These are phyloP conservation scores for Coemansia pectinata DNA, from an alignment of 192 early-diverging fungal species.

Conservation along the genomic window DNA sequence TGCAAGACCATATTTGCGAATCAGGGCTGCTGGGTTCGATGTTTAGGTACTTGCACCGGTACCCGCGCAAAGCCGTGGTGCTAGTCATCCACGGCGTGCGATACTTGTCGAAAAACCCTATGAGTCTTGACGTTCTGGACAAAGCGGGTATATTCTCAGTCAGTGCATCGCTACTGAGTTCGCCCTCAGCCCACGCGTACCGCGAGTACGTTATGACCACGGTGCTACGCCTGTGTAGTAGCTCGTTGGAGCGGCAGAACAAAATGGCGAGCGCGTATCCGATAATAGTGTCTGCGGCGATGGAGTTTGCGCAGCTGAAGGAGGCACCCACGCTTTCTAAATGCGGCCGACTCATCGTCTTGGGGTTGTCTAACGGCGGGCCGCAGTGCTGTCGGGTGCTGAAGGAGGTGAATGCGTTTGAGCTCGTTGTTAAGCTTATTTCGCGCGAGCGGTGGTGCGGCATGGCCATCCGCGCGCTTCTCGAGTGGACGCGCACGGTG, in stretches of 20 bases:
- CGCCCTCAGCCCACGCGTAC: constrained; percentile 38
- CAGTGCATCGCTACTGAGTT: constrained; percentile 34
- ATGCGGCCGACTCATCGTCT: constrained; percentile 43
- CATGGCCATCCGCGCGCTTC: constrained; percentile 51
- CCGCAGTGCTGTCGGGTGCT: constrained; percentile 51
- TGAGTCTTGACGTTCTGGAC: constrained; percentile 50
- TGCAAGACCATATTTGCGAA: constrained; percentile 51
- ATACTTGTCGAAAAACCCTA: constrained; percentile 52
- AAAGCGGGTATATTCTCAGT: constrained; percentile 45
- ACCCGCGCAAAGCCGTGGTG: constrained; percentile 47
- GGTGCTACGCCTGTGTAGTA: constrained; percentile 46
- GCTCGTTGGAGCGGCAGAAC: constrained; percentile 44
- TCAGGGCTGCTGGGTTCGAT: constrained; percentile 40
- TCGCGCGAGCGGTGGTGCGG: constrained; percentile 57
- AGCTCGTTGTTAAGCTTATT: constrained; percentile 55
- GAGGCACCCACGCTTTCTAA: constrained; percentile 42
- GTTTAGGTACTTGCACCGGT: constrained; percentile 33
- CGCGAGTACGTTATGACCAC: constrained; percentile 54
- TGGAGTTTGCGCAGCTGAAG: constrained; percentile 49
- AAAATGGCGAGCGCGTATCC: constrained; percentile 44
- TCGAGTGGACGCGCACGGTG: constrained; percentile 48
- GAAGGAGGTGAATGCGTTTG: constrained; percentile 51
- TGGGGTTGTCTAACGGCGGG: constrained; percentile 44
- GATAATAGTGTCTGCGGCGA: constrained; percentile 36
- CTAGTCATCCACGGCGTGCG: constrained; percentile 50